A percentile compares a stretch with the other conserved stretches of the same genome.
Conservation (phyloP, 1,139 yeast genomes). For the Arxiozyma bovina region DNA sequence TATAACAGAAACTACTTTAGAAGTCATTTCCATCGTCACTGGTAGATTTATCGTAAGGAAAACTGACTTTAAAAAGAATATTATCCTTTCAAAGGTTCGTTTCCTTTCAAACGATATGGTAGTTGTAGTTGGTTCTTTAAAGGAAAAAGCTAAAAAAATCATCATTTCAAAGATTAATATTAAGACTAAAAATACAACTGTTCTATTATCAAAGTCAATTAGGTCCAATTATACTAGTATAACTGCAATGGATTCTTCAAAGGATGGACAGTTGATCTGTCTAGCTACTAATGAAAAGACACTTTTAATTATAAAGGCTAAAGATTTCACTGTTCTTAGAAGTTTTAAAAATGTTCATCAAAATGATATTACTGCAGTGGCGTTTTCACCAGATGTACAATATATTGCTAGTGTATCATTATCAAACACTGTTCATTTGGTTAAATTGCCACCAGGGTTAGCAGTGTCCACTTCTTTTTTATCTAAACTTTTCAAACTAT, state of each 20-base stretch:
- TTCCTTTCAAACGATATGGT: slow-evolving; percentile 48
- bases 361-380: slow-evolving; percentile 71
- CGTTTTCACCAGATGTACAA: slow-evolving; percentile 61
- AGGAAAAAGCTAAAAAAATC: slow-evolving; percentile 37
- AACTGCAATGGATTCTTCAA: slow-evolving; percentile 58
- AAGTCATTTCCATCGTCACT: slow-evolving; percentile 39
- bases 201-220: slow-evolving; percentile 30
- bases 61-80: slow-evolving; percentile 30
- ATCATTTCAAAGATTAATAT: slow-evolving; percentile 27
- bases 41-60: slow-evolving; percentile 35
- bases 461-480: slow-evolving; percentile 37
- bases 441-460: slow-evolving; percentile 49
- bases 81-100: slow-evolving; percentile 48
- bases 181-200: slow-evolving; percentile 25
- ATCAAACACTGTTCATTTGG: slow-evolving; percentile 62
- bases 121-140: slow-evolving; percentile 46
- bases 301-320: slow-evolving; percentile 45
- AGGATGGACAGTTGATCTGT: slow-evolving; percentile 44
- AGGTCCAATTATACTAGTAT: slow-evolving; percentile 43
- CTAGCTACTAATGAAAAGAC: slow-evolving; percentile 73
- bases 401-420: slow-evolving; percentile 73
- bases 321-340: slow-evolving; percentile 43
- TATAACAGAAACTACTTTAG: slow-evolving; percentile 47
- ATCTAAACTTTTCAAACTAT: slow-evolving; percentile 36
- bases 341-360: slow-evolving; percentile 56